phyloP scores from a whole-genome alignment of 768 basidiomycete genomes.

The Tulasnella sp. region DNA sequence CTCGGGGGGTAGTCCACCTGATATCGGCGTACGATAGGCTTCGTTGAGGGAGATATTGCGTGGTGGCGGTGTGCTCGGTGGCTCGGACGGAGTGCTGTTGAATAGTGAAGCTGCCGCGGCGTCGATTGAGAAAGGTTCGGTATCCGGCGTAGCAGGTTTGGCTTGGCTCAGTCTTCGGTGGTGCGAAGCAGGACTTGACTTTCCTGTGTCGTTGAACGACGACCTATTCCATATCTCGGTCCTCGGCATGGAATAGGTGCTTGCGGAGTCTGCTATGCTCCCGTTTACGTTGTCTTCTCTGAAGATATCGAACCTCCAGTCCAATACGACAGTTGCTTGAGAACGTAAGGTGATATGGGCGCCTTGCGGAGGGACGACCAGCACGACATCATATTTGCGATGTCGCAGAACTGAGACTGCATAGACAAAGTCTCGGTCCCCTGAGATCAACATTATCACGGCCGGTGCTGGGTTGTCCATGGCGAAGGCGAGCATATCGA shows the following conservation, averaged over 20 bases:
- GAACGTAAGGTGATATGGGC: conserved; percentile 27
- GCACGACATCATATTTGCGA: conserved; percentile 52
- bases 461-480: conserved; percentile 54
- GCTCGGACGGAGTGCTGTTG: background rate
- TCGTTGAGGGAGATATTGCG: background rate
- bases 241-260: background rate
- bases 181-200: background rate
- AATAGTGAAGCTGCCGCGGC: background rate
- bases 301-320: conserved; percentile 29
- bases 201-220: background rate
- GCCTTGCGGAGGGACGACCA: conserved; percentile 43
- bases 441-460: conserved; percentile 61
- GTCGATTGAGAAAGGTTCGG: background rate
- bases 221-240: background rate
- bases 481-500: conserved; percentile 64
- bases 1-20: background rate
- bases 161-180: background rate
- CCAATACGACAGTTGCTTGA: conserved; percentile 23
- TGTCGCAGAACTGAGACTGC: conserved; percentile 55
- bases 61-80: background rate
- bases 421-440: conserved; percentile 65
- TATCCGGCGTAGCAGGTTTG: background rate
- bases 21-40: background rate
- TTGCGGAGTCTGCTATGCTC: background rate
- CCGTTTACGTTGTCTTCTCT: background rate